phyloP scores from a whole-genome alignment of 164 flowering plant genomes.

The Chimonanthus praecox region DNA sequence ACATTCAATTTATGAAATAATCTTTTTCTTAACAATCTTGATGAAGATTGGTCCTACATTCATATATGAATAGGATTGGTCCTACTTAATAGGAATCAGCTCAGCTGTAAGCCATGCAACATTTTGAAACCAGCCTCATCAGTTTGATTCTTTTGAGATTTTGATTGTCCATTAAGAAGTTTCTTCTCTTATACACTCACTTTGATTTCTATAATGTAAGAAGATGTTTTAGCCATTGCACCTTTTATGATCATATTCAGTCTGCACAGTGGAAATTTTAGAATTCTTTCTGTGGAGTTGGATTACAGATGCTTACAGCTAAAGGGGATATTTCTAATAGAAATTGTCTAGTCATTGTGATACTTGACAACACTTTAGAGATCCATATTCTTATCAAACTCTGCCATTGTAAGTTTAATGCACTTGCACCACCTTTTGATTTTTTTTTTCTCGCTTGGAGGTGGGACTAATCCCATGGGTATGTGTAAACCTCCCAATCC shows the following conservation, averaged over 20 bases:
- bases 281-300: not conserved
- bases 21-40: too few species aligned
- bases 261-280: not conserved
- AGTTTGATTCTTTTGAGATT: not conserved
- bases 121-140: not conserved
- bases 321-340: not conserved
- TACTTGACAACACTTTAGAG: not conserved
- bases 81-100: not conserved
- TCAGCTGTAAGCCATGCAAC: not conserved
- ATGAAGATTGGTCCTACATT: too few species aligned
- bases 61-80: too few species aligned
- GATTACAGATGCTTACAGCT: not conserved
- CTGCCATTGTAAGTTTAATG: not conserved
- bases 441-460: too few species aligned
- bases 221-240: not conserved
- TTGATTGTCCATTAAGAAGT: not conserved
- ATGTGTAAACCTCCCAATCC: too few species aligned
- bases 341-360: not conserved
- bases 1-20: too few species aligned
- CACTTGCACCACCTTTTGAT: too few species aligned
- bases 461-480: too few species aligned
- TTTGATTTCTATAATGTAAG: too few species aligned
- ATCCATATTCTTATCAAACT: not conserved
- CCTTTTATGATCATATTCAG: not conserved
- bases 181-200: too few species aligned